Evolutionary conservation across 2,329 filamentous ascomycete species (phyloP), one percentile per base, ranked within the genome.

Genomic region (Ophiocordyceps sinensis): DNA sequence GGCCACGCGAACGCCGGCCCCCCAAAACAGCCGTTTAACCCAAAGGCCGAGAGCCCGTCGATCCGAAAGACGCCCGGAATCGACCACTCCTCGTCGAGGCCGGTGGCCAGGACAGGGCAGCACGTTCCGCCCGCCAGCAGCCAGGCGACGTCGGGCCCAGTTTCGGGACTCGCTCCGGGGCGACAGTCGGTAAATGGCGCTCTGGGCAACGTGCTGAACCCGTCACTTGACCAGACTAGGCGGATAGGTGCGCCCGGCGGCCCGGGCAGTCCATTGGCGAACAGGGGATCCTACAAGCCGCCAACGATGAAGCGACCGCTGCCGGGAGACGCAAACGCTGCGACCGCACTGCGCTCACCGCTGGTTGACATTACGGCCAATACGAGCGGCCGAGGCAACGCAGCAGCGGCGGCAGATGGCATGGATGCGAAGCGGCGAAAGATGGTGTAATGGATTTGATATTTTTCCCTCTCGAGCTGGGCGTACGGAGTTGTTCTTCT

Each of bases 31-130:
- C 65, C 70, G 21, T 89, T 88, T 58, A 82, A 88, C 50, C 82
- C 82, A 3, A 78, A 78, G 43, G 71, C 77, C 6, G 82, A 88
- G 52, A 85, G 80, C 45, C 87, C 88, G 0, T 91, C 87, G 1
- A 87, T 94, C 54, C 77, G 85, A 45, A 88, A 89, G 56, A 95
- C 89, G 0, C 82, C 83, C 0, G 88, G 88, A 3, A 73, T 95
- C 32, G 86, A 95, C 53, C 85, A 93, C 54, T 77, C 65, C 19
- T 80, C 76, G 40, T 88, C 83, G 5, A 79, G 81, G 40, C 85
- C 87, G 0, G 64, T 94, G 2, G 72, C 71, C 4, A 73, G 71
- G 46, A 69, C 66, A 37, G 63, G 68, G 0, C 66, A 73, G 46
- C 73, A 78, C 43, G 63, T 76, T 1, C 56, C 68, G 1, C 66